Percentiles rank a stretch among this genome's conserved stretches.
Conservation (phyloP, 2,329 filamentous ascomycete genomes). For the Fonsecaea nubica region DNA sequence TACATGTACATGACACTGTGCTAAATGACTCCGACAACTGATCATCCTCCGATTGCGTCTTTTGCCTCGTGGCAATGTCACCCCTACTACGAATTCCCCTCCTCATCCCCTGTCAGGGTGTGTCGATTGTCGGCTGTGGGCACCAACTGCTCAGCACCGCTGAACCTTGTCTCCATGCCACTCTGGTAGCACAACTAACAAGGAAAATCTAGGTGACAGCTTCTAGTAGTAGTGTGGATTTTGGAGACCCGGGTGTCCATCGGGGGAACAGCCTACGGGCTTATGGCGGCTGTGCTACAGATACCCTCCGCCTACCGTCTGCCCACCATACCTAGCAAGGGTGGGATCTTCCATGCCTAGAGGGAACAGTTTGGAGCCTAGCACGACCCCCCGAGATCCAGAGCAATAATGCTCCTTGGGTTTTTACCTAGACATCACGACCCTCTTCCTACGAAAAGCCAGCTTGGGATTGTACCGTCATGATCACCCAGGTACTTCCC, state of each 20-base stretch:
- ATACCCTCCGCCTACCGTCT: slow-evolving; percentile 20
- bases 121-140: slow-evolving; percentile 15
- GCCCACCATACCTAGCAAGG: slow-evolving; percentile 21
- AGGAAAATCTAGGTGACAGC: neutral
- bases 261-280: neutral
- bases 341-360: slow-evolving; percentile 21
- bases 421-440: neutral
- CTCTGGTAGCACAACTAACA: neutral
- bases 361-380: neutral
- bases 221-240: neutral
- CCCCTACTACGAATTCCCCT: neutral
- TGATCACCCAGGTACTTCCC: slow-evolving; percentile 7
- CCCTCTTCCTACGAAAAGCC: neutral
- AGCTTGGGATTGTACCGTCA: neutral
- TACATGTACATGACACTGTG: neutral
- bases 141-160: slow-evolving; percentile 10
- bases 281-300: slow-evolving; percentile 1
- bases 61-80: slow-evolving; percentile 20
- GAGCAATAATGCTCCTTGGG: neutral
- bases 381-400: neutral
- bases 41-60: neutral
- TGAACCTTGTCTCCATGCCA: neutral
- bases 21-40: slow-evolving; percentile 3
- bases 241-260: neutral
- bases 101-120: neutral